A percentile compares a stretch with the other conserved stretches of the same genome.
phyloP scores from a whole-genome alignment of 2,329 filamentous ascomycete species.

The Stylonectria norvegica region DNA sequence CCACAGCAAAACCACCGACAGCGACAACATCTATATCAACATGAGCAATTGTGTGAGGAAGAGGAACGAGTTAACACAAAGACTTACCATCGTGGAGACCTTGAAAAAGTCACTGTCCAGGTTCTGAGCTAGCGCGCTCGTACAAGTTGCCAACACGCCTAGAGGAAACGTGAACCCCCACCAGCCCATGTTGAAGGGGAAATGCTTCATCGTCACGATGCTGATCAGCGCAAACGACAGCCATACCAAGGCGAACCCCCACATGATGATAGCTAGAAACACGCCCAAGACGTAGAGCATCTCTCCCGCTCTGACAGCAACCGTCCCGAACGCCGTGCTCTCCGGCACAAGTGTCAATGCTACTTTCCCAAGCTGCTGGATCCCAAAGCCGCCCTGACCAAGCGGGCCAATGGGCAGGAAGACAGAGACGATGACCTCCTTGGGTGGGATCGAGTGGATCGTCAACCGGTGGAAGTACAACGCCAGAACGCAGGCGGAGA shows the following conservation, averaged over 20 bases:
- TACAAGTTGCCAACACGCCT: constrained; percentile 43
- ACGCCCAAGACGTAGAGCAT: constrained; percentile 59
- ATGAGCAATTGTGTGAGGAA: constrained; percentile 6
- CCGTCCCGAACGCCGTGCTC: constrained; percentile 44
- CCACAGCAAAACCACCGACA: constrained; percentile 42
- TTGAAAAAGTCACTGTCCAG: constrained; percentile 43
- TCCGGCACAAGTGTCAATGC: constrained; percentile 40
- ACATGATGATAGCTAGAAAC: constrained; percentile 41
- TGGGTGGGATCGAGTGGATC: constrained; percentile 61
- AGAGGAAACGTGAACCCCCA: constrained; percentile 48
- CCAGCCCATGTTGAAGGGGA: constrained; percentile 47
- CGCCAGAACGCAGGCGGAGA: constrained; percentile 60
- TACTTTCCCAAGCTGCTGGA: constrained; percentile 49
- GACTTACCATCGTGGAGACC: constrained; percentile 35
- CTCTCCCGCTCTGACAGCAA: constrained; percentile 34
- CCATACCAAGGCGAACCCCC: constrained; percentile 45
- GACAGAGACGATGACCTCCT: constrained; percentile 64
- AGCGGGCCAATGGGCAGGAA: constrained; percentile 66
- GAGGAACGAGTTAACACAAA: neutral
- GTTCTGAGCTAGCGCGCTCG: constrained; percentile 37
- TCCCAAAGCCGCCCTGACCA: constrained; percentile 62
- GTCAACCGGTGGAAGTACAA: constrained; percentile 69
- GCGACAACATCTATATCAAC: constrained; percentile 36
- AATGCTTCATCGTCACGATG: constrained; percentile 36
- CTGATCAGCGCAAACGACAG: constrained; percentile 42